A percentile compares a stretch with the other conserved stretches of the same genome.
Conservation (phyloP, 1,284 basidiomycete species). For the Cutaneotrichosporon sp. region DNA sequence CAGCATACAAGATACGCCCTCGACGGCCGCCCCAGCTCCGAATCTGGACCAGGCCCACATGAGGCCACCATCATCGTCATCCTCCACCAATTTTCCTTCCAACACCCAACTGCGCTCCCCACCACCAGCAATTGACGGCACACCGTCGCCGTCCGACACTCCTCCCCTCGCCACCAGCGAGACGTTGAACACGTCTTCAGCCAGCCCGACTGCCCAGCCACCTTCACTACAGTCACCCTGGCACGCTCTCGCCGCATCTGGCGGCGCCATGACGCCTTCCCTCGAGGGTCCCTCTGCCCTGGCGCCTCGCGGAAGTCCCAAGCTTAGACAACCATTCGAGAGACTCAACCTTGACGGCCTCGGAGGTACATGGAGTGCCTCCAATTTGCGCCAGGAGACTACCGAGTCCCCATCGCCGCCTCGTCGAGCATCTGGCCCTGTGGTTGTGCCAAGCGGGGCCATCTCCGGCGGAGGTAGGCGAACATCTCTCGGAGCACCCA, state of each 20-base stretch:
- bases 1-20: not conserved
- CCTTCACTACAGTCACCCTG: constrained; percentile 43
- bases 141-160: constrained; percentile 4
- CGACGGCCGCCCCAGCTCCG: not conserved
- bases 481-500: not conserved
- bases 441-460: constrained; percentile 1
- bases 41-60: not conserved
- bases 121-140: not conserved
- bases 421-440: not conserved
- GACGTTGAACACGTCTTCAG: not conserved
- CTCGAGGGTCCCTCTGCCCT: constrained; percentile 36
- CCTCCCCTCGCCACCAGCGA: not conserved
- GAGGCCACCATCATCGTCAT: not conserved
- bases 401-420: not conserved
- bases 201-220: not conserved
- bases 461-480: not conserved
- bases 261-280: constrained; percentile 53
- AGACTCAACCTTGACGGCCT: constrained; percentile 49
- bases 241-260: constrained; percentile 46
- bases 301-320: constrained; percentile 38
- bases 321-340: constrained; percentile 53
- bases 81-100: constrained; percentile 1
- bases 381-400: constrained; percentile 29
- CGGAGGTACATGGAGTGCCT: constrained; percentile 43
- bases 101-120: not conserved